Conservation (phyloP, 2,329 filamentous ascomycete species). For the Fusarium abutilonis region DNA sequence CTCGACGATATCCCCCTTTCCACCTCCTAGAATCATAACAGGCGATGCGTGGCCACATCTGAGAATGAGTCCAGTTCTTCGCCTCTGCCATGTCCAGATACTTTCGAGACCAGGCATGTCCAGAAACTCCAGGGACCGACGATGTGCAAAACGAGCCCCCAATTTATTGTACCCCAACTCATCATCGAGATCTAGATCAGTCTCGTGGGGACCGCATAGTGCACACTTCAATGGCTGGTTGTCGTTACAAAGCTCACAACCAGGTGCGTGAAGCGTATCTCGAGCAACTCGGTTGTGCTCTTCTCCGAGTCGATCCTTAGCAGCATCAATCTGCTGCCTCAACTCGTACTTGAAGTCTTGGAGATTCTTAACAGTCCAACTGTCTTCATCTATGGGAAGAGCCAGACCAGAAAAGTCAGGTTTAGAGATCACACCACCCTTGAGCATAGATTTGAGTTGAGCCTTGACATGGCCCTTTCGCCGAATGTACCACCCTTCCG, state of each 20-base stretch:
- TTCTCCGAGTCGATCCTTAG: not conserved
- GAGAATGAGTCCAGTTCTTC: not conserved
- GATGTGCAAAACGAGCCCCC: too few relatives aligned
- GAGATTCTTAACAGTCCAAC: slow-evolving; percentile 11
- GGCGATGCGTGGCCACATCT: slow-evolving; percentile 14
- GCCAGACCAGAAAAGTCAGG: slow-evolving; percentile 19
- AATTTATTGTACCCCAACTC: too few relatives aligned
- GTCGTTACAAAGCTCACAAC: slow-evolving; percentile 13
- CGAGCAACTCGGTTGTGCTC: not conserved
- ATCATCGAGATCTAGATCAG: too few relatives aligned
- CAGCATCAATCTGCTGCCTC: not conserved
- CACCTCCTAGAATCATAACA: slow-evolving; percentile 14
- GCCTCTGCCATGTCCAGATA: not conserved
- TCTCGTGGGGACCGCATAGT: not conserved
- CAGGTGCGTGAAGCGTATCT: not conserved
- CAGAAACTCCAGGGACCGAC: too few relatives aligned
- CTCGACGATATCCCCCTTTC: slow-evolving; percentile 7
- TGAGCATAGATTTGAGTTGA: slow-evolving; percentile 2
- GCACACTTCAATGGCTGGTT: slow-evolving; percentile 5
- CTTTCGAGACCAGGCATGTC: too few relatives aligned
- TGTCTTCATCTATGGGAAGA: slow-evolving; percentile 18
- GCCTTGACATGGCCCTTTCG: slow-evolving; percentile 5
- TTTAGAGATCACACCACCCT: not conserved
- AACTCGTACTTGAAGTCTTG: slow-evolving; percentile 9
- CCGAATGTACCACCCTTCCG: slow-evolving; percentile 25